phyloP scores from a whole-genome alignment of 2,329 filamentous ascomycete species.

The Colletotrichum sp. region DNA sequence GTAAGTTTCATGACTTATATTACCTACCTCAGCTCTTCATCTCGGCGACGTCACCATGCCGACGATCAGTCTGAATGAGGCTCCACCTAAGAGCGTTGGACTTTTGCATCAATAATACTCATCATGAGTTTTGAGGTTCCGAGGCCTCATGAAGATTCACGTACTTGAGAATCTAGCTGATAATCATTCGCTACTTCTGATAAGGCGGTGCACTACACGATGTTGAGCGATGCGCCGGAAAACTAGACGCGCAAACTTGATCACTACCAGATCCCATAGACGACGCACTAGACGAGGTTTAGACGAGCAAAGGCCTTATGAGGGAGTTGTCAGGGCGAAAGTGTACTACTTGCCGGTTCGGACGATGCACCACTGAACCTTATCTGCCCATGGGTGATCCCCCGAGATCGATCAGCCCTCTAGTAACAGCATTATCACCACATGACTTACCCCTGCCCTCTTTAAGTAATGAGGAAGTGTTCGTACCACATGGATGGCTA shows the following conservation, averaged over 20 bases:
- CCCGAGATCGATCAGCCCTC: neutral
- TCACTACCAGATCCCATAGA: neutral
- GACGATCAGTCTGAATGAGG: neutral
- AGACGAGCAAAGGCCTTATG: neutral
- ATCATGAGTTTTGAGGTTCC: neutral
- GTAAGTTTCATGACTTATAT: neutral
- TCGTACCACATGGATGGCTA: neutral
- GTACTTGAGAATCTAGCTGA: neutral
- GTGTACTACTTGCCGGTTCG: neutral
- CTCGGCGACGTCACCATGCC: neutral
- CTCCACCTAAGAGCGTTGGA: neutral
- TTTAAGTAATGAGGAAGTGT: neutral
- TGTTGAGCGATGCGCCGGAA: neutral
- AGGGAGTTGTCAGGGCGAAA: neutral
- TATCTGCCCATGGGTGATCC: neutral
- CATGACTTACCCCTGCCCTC: neutral
- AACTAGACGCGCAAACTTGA: neutral
- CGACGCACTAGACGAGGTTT: neutral
- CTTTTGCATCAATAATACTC: neutral
- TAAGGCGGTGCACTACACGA: neutral
- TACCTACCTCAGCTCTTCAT: neutral
- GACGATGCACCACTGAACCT: neutral
- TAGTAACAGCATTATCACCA: neutral
- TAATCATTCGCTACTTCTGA: neutral
- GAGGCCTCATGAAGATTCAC: accelerated